These are phyloP conservation scores for Globisporangium irregulare DNA, from an alignment of 352 stramenopile species.

Conservation along the genomic window DNA sequence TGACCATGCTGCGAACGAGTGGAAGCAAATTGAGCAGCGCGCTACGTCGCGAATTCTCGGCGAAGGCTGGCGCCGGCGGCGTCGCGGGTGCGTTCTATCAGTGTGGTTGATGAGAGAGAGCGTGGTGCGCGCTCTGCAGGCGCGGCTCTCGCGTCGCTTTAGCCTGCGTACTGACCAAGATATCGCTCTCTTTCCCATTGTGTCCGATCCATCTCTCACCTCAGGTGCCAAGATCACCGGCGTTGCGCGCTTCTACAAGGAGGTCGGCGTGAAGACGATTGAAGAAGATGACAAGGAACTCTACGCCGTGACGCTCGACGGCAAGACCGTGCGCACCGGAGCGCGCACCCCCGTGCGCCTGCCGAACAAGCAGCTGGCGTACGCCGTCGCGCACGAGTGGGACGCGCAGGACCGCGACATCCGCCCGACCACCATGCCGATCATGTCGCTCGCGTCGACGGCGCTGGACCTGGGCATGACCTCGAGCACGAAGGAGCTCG, in stretches of 20 bases:
- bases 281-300: slow-evolving; percentile 25
- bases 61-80: slow-evolving; percentile 41
- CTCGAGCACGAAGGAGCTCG: slow-evolving; percentile 50
- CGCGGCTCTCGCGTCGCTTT: not conserved
- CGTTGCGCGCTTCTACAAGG: slow-evolving; percentile 78
- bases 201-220: not conserved
- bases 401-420: slow-evolving; percentile 76
- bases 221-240: slow-evolving; percentile 81
- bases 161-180: not conserved
- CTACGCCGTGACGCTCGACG: slow-evolving; percentile 76
- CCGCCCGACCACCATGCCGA: slow-evolving; percentile 79
- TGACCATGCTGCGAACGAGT: slow-evolving; percentile 30
- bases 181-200: not conserved
- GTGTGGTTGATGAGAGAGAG: not conserved
- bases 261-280: slow-evolving; percentile 68
- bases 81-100: slow-evolving; percentile 26
- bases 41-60: slow-evolving; percentile 39
- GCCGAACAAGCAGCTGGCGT: slow-evolving; percentile 64
- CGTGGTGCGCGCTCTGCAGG: not conserved
- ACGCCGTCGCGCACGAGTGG: slow-evolving; percentile 80
- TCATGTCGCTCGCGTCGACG: slow-evolving; percentile 86
- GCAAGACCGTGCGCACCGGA: slow-evolving; percentile 78
- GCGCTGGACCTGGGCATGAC: slow-evolving; percentile 64
- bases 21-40: slow-evolving; percentile 19
- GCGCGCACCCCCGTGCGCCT: slow-evolving; percentile 57